phyloP scores from a whole-genome alignment of 2,329 filamentous ascomycete genomes.

The Fusarium sublunatum region DNA sequence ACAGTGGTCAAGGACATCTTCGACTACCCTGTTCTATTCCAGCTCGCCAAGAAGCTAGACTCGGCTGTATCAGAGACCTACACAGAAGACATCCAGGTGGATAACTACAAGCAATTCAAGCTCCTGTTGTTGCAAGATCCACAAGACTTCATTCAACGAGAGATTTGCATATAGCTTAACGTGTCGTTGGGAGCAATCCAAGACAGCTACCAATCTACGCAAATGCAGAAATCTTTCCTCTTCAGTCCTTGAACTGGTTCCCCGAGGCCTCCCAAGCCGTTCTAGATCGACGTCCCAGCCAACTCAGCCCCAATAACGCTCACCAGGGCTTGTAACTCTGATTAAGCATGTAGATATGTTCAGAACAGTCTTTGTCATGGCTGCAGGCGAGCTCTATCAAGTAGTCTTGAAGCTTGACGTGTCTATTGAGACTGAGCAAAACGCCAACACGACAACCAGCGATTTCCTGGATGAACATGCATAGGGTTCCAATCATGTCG shows the following conservation, averaged over 20 bases:
- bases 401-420: slow-evolving; percentile 9
- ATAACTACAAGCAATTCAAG: neutral
- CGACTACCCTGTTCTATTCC: slow-evolving; percentile 8
- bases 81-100: neutral
- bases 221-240: slow-evolving; percentile 14
- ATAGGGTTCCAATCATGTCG: neutral
- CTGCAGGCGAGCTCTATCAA: slow-evolving; percentile 6
- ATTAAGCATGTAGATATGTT: slow-evolving; percentile 15
- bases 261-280: neutral
- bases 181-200: neutral
- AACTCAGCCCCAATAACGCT: neutral
- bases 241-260: neutral
- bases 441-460: slow-evolving; percentile 6
- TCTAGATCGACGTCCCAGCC: slow-evolving; percentile 14
- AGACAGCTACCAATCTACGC: slow-evolving; percentile 2
- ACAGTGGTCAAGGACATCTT: slow-evolving; percentile 19
- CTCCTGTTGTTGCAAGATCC: neutral
- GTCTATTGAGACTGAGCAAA: neutral
- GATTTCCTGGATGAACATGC: slow-evolving; percentile 3
- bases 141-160: neutral
- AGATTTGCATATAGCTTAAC: neutral
- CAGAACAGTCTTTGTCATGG: slow-evolving; percentile 14
- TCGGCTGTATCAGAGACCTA: neutral
- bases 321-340: neutral
- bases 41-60: slow-evolving; percentile 1